Evolutionary conservation across 805 yeast genomes (phyloP).

Genomic region (Pichia gijzeniarum): DNA sequence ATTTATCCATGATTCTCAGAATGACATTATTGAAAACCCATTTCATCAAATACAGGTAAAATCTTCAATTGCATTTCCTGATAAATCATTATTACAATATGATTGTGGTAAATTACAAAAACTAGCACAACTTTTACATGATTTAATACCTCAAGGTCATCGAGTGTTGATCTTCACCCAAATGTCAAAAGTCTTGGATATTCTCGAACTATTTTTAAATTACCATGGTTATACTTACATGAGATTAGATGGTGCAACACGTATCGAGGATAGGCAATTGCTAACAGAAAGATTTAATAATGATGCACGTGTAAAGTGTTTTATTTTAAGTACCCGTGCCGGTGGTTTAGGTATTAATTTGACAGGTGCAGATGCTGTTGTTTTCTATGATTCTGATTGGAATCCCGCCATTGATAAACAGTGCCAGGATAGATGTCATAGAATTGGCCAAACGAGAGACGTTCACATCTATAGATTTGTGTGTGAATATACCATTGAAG

Average conservation of each 20-base stretch:
- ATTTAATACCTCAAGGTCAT: conserved; percentile 81
- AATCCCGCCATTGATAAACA: conserved; percentile 99
- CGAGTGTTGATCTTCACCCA: conserved; percentile 94
- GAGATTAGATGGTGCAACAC: conserved; percentile 96
- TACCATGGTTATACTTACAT: conserved; percentile 90
- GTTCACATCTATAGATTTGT: conserved; percentile 96
- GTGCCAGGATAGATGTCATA: conserved; percentile 98
- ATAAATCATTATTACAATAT: conserved; percentile 81
- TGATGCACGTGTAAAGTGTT: conserved; percentile 81
- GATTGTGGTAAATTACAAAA: conserved; percentile 97
- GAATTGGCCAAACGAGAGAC: conserved; percentile 97
- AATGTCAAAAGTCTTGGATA: conserved; percentile 94
- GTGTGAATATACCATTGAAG: conserved; percentile 92
- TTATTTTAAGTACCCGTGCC: conserved; percentile 89
- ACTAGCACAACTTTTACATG: conserved; percentile 66
- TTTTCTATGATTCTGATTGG: conserved; percentile 98
- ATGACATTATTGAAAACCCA: conserved; percentile 34
- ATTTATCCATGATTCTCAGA: conserved; percentile 26
- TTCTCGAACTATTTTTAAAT: conserved; percentile 86
- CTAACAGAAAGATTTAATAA: conserved; percentile 88
- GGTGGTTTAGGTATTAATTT: conserved; percentile 97
- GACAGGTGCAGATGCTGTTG: conserved; percentile 98
- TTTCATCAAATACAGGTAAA: conserved; percentile 83
- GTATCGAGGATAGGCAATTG: conserved; percentile 92
- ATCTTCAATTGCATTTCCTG: conserved; percentile 91